phyloP scores from a whole-genome alignment of 305 asterid species.

The Fraxinus greggii region DNA sequence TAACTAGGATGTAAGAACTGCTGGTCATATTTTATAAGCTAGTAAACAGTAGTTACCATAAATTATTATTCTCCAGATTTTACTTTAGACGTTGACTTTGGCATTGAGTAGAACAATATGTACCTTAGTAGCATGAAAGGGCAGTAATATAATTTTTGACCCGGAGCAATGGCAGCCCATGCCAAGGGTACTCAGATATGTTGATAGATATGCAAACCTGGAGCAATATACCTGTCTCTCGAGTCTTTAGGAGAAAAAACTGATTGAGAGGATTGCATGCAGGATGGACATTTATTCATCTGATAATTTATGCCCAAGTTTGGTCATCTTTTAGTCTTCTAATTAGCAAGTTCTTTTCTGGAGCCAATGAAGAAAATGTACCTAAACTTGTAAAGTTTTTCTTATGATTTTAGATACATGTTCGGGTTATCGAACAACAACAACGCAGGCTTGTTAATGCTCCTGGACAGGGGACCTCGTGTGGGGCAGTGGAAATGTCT shows the following conservation, averaged over 20 bases:
- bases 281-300: background rate
- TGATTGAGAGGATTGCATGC: background rate
- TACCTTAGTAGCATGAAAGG: background rate
- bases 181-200: background rate
- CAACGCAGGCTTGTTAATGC: slow-evolving; percentile 68
- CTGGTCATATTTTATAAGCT: background rate
- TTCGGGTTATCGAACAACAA: slow-evolving; percentile 57
- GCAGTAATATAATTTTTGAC: background rate
- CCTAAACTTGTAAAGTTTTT: background rate
- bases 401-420: slow-evolving; percentile 55
- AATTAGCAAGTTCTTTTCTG: background rate
- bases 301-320: background rate
- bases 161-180: background rate
- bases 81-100: background rate
- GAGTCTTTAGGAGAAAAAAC: slow-evolving; percentile 4
- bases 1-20: background rate
- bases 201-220: background rate
- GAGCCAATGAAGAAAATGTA: slow-evolving; percentile 6
- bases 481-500: slow-evolving; percentile 61
- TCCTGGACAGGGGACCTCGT: slow-evolving; percentile 66
- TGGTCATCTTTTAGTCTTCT: background rate
- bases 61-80: background rate
- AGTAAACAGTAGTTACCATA: background rate
- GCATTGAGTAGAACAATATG: background rate
- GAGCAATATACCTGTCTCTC: background rate